These are phyloP conservation scores for Dactylella cylindrospora DNA, from an alignment of 2,329 filamentous ascomycete species.

Conservation along the genomic window DNA sequence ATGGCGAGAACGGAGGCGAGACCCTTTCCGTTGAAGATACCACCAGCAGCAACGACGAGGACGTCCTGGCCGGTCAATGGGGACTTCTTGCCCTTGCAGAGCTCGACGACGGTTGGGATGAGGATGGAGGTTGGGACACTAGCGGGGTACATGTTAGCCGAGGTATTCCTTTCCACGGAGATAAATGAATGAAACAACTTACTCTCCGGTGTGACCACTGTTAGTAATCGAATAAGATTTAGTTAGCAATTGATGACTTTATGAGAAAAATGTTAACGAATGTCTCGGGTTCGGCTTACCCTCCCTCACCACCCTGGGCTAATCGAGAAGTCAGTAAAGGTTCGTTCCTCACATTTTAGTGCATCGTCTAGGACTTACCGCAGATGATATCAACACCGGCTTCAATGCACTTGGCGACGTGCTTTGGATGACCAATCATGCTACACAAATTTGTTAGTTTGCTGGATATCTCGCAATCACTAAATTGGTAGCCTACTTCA, in stretches of 20 bases:
- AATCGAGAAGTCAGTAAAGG: too few species aligned
- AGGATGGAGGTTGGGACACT: conserved; percentile 81
- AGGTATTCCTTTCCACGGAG: not conserved
- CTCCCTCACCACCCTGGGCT: conserved; percentile 94
- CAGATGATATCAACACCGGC: conserved; percentile 94
- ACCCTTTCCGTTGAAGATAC: conserved; percentile 88
- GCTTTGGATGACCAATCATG: conserved; percentile 99
- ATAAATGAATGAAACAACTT: conserved; percentile 1
- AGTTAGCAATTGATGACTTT: too few species aligned
- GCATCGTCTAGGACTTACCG: conserved; percentile 45
- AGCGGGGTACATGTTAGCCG: not conserved
- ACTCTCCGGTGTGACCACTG: conserved; percentile 80
- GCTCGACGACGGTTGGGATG: conserved; percentile 85
- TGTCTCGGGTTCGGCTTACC: conserved; percentile 51
- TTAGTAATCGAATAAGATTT: not conserved
- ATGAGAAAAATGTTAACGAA: not conserved
- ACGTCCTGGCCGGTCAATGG: conserved; percentile 84
- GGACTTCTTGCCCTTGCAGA: conserved; percentile 77
- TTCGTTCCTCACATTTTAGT: too few species aligned
- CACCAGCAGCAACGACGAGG: conserved; percentile 88
- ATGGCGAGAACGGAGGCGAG: conserved; percentile 89
- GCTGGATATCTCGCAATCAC: not conserved
- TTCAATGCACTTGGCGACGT: conserved; percentile 92
- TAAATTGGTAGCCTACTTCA: conserved; percentile 63
- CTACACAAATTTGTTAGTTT: conserved; percentile 7